A percentile compares a stretch with the other conserved stretches of the same genome.
phyloP scores from a whole-genome alignment of 192 early-diverging fungal species.

The Funneliformis mosseae region DNA sequence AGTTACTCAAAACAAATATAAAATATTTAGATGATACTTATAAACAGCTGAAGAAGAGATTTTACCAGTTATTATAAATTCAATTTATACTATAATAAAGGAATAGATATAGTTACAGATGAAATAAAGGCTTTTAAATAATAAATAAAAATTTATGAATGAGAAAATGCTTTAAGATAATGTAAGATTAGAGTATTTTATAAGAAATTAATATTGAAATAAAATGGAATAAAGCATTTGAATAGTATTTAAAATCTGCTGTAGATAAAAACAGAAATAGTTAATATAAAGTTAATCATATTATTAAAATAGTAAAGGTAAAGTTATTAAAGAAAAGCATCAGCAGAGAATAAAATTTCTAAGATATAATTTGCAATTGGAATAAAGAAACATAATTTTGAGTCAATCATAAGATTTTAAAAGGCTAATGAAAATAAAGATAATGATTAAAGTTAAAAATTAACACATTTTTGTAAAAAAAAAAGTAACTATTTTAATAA shows the following conservation, averaged over 20 bases:
- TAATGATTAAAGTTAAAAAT: too few relatives aligned
- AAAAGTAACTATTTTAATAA: too few relatives aligned
- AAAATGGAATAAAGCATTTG: background rate
- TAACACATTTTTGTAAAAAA: too few relatives aligned
- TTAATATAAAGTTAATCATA: too few relatives aligned
- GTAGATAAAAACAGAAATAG: constrained; percentile 22
- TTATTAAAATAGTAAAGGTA: too few relatives aligned
- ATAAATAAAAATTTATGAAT: constrained; percentile 39
- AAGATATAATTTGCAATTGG: constrained; percentile 58
- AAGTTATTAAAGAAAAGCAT: background rate
- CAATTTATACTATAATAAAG: constrained; percentile 42
- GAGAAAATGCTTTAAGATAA: constrained; percentile 37
- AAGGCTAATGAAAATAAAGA: too few relatives aligned
- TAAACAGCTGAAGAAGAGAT: constrained; percentile 41
- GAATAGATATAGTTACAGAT: constrained; percentile 39
- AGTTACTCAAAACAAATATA: constrained; percentile 31
- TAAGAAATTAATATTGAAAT: constrained; percentile 32
- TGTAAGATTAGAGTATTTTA: constrained; percentile 39
- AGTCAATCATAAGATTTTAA: too few relatives aligned
- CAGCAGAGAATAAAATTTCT: constrained; percentile 56
- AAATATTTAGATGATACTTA: constrained; percentile 40
- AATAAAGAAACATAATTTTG: constrained; percentile 44
- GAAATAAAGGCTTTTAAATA: constrained; percentile 42
- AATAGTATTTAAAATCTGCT: constrained; percentile 41
- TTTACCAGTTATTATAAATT: constrained; percentile 35